Base-by-base conservation (phyloP, 2,329 filamentous ascomycete species). In the Stagonosporopsis rhizophila region DNA sequence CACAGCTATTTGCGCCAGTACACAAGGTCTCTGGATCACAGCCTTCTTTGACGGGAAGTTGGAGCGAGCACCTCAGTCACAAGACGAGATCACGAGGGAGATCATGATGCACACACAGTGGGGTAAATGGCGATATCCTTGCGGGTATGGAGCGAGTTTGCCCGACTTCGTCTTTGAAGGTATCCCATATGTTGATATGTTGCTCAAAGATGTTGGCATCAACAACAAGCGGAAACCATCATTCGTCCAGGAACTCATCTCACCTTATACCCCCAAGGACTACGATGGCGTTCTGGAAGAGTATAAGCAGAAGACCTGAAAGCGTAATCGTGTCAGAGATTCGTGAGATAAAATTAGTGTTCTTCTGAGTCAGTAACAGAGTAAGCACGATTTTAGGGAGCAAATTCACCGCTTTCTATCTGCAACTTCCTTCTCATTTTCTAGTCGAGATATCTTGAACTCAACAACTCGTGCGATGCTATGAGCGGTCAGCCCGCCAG, bases 121-220 rank as follows among this genome's bases (percentile, higher is more conserved):
- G 40, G 52, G 46, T 8, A 56, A 56, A 14, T 56, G 52, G 46
- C 39, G 52, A 6, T 90, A 89, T 64, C 85, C 88, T 1, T 81
- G 79, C 4, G 89, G 89, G 0, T 87, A 85, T 66, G 89, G 89
- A 1, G 79, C 78, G 32, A 82, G 80, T 67, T 80, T 83, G 56
- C 87, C 87, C 0, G 89, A 91, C 70, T 87, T 92, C 61, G 87
- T 90, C 15, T 93, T 93, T 67, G 91, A 94, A 72, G 83, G 83
- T 0, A 71, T 94, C 48, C 89, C 89, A 2, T 95, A 92, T 67
- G 71, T 91, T n/a, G 90, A 93, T 72, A 69, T 90, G 69, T 60
- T 52, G 73, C 20, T 59, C 9, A 41, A 48, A 22, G 54, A 57
- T 28, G 20, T 56, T 15, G 52, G 52, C 2, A 41, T 56, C 17